phyloP scores from a whole-genome alignment of 2,329 filamentous ascomycete genomes.

The Aspergillus terreus region DNA sequence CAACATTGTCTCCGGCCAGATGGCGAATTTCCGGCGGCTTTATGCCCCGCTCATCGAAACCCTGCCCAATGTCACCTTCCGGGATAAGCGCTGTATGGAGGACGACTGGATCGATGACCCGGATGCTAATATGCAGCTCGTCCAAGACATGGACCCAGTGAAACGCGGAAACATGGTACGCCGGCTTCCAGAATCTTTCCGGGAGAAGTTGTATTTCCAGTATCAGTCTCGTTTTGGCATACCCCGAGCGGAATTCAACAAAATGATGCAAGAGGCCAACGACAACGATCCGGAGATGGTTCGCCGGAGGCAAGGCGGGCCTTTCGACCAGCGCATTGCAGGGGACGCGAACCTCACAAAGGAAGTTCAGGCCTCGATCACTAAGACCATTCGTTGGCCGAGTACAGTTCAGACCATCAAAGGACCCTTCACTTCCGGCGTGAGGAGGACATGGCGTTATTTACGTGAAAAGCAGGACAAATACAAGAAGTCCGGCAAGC shows the following conservation, averaged over 20 bases:
- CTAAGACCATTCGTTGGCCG: conserved; percentile 87
- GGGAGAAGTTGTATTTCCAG: conserved; percentile 86
- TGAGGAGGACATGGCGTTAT: conserved; percentile 68
- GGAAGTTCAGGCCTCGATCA: conserved; percentile 72
- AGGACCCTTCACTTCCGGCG: conserved; percentile 73
- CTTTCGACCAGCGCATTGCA: conserved; percentile 83
- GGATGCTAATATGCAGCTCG: conserved; percentile 62
- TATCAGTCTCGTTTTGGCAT: conserved; percentile 91
- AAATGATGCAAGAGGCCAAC: conserved; percentile 73
- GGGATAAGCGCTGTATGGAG: conserved; percentile 57
- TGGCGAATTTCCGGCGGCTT: conserved; percentile 84
- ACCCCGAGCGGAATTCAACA: conserved; percentile 75
- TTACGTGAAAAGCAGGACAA: conserved; percentile 75
- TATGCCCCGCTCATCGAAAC: conserved; percentile 88
- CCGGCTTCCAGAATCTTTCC: conserved; percentile 79
- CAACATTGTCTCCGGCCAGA: conserved; percentile 91
- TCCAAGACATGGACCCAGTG: conserved; percentile 88
- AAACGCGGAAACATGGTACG: conserved; percentile 96
- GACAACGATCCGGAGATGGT: conserved; percentile 65
- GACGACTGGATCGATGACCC: conserved; percentile 62
- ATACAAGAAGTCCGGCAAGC: conserved; percentile 42
- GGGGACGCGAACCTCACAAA: conserved; percentile 64
- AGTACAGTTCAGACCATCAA: conserved; percentile 86
- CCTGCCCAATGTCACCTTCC: conserved; percentile 81
- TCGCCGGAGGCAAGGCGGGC: conserved; percentile 70